Evolutionary conservation across 257 asterid species (phyloP), one percentile per base, ranked within the genome.

Genomic region (Galeopsis tetrahit): DNA sequence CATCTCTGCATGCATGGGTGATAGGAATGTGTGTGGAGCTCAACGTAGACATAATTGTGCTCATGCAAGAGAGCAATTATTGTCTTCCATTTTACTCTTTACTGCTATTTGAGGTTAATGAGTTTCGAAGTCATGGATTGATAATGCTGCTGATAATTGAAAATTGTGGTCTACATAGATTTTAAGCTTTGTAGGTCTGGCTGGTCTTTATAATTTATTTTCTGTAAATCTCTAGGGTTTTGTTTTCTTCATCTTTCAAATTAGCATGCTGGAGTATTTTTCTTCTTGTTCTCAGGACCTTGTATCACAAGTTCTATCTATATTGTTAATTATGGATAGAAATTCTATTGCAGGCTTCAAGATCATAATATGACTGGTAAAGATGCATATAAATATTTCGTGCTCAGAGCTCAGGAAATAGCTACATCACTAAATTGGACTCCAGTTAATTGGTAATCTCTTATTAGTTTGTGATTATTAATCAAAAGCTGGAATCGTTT

Each of bases 341-440:
- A 48, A 67, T 71, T 44, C 61, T 33, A 63, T 74, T 82, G 81
- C 90, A 93, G 98, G 98, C 97, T 93, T 78, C 79, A 81, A 75
- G 92, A 86, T 69, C 90, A 76, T 74, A 89, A 88, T 33, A 88
- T 87, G 97, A 87, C 96, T 17, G 82, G 82, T 70, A 87, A 83
- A 63, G 95, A 87, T 62, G 98, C 95, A 69, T 90, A 93, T 69
- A 83, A 86, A 71, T 90, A 93, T 84, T 93, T 93, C 66, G 98
- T 90, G 40, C 93, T 93, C 85, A 86, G 82, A 87, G 98, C 95
- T 79, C 98, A 93, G 84, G 85, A 93, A 76, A 86, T 93, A 71
- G 98, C 96, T 70, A 32, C 85, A 71, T 88, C 93, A 36, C 82
- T 82, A 38, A 85, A 85, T 46, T 81, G 93, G 92, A 93, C 86